Conservation (phyloP, 345 rosid genomes). For the Pugionium dolabratum region DNA sequence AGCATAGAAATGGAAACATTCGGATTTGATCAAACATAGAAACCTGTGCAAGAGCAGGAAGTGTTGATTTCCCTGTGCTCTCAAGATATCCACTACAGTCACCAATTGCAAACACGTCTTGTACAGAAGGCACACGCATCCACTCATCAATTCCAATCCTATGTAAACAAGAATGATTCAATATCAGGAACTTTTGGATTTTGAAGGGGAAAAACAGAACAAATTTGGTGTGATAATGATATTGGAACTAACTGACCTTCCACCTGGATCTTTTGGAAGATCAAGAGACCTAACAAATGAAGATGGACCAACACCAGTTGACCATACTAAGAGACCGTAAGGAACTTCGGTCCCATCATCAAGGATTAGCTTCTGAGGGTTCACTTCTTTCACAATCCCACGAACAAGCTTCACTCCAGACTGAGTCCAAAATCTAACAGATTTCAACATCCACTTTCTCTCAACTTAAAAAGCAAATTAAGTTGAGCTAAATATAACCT, state of each 20-base stretch:
- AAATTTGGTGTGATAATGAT: background rate
- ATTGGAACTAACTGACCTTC: constrained; percentile 55
- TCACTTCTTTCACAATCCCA: constrained; percentile 90
- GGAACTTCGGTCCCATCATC: constrained; percentile 82
- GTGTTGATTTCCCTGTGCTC: constrained; percentile 81
- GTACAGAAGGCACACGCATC: constrained; percentile 78
- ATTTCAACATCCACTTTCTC: background rate
- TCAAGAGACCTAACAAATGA: constrained; percentile 66
- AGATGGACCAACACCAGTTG: constrained; percentile 97
- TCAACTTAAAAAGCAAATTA: background rate
- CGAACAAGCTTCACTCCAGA: constrained; percentile 94
- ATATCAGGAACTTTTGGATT: constrained; percentile 4
- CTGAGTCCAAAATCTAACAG: constrained; percentile 47
- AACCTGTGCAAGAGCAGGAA: constrained; percentile 98
- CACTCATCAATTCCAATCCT: constrained; percentile 94
- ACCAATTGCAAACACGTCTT: constrained; percentile 88
- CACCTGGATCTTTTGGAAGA: constrained; percentile 92
- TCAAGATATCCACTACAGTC: constrained; percentile 97
- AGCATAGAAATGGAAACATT: too few species aligned
- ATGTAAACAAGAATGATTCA: constrained; percentile 22
- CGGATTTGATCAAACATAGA: too few species aligned
- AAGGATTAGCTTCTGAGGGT: constrained; percentile 72
- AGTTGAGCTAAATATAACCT: constrained; percentile 49
- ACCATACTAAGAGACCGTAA: constrained; percentile 87
- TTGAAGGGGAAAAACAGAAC: background rate